Evolutionary conservation across 495 filamentous ascomycete species (phyloP).

Genomic region (Trichoderma erinaceum): DNA sequence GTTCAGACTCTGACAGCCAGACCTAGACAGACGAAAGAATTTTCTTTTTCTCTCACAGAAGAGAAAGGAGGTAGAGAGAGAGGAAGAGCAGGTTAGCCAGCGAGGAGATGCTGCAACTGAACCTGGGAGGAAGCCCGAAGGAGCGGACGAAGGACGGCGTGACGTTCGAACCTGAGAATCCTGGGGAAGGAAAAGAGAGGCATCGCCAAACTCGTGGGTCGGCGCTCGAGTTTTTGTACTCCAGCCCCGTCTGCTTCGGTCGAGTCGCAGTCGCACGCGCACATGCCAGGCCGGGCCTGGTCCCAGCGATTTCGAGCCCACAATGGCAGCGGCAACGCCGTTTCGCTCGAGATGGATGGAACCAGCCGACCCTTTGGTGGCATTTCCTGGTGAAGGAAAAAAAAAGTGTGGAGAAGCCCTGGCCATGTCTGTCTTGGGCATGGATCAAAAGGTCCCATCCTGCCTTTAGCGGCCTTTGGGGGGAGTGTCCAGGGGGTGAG

Average conservation of each 20-base stretch:
- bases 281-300: not conserved
- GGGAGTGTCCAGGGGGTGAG: not conserved
- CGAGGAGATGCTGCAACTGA: not conserved
- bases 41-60: too few species aligned
- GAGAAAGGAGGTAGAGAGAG: not conserved
- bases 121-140: conserved; percentile 13
- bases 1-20: not conserved
- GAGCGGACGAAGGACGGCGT: conserved; percentile 9
- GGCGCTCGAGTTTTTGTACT: conserved; percentile 5
- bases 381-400: not conserved
- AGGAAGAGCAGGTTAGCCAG: conserved; percentile 11
- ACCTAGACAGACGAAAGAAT: not conserved
- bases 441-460: not conserved
- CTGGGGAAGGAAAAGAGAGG: conserved; percentile 6
- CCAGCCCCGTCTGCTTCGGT: not conserved
- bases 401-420: conserved; percentile 13
- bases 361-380: not conserved
- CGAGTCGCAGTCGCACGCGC: not conserved
- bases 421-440: not conserved
- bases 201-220: not conserved
- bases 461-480: not conserved
- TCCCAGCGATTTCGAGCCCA: not conserved
- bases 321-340: conserved; percentile 6
- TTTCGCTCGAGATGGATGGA: conserved; percentile 4
- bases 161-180: conserved; percentile 10